Percentiles rank a stretch among this genome's conserved stretches.
Evolutionary conservation across 768 basidiomycete genomes (phyloP).

Genomic region (Termitomyces sp.): DNA sequence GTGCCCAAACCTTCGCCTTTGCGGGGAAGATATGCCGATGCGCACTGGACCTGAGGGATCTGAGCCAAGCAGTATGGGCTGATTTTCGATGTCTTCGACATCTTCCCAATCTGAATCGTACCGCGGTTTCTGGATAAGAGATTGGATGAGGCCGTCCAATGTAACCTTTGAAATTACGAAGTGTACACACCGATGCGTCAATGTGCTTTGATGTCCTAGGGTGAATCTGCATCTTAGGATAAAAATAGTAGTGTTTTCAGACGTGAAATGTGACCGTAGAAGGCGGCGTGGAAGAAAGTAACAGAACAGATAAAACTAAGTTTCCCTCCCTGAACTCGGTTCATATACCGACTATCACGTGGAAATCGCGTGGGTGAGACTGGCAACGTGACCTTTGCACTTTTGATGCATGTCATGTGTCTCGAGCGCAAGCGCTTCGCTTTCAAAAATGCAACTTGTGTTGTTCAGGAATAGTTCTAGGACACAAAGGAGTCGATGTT

Average conservation of each 20-base stretch:
- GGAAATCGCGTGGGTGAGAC: background rate
- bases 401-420: too few relatives aligned
- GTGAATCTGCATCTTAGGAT: background rate
- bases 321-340: background rate
- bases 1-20: slow-evolving; percentile 21
- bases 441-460: too few relatives aligned
- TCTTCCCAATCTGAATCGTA: slow-evolving; percentile 28
- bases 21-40: slow-evolving; percentile 16
- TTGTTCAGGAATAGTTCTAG: too few relatives aligned
- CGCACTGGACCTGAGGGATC: slow-evolving; percentile 10
- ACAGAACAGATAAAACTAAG: background rate
- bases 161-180: background rate
- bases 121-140: slow-evolving; percentile 4
- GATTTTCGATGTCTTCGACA: slow-evolving; percentile 15
- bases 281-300: background rate
- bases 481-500: too few relatives aligned
- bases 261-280: background rate
- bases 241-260: background rate
- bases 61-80: slow-evolving; percentile 6
- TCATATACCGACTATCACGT: background rate
- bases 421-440: too few relatives aligned
- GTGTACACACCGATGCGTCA: background rate
- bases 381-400: background rate
- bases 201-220: background rate
- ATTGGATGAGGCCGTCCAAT: background rate